phyloP scores from a whole-genome alignment of 306 rosid genomes.

The Adenanthera pavonina region DNA sequence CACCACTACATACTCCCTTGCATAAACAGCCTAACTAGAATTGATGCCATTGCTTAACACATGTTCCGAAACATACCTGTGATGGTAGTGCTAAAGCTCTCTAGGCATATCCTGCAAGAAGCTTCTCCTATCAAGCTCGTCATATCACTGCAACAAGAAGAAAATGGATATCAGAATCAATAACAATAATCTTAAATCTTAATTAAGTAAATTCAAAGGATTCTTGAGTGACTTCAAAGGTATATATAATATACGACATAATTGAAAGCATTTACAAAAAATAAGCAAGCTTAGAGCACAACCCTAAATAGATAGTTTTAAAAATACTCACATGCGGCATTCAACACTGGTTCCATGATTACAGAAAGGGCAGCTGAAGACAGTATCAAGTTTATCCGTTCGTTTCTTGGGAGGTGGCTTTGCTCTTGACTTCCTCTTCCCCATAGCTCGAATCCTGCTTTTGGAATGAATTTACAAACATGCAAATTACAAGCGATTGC shows the following conservation, averaged over 20 bases:
- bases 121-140: slow-evolving; percentile 90
- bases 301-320: not conserved
- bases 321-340: slow-evolving; percentile 68
- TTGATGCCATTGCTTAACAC: slow-evolving; percentile 8
- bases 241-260: not conserved
- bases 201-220: slow-evolving; percentile 6
- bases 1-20: not conserved
- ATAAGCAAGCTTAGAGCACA: not conserved
- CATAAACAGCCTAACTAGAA: slow-evolving; percentile 15
- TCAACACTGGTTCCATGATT: slow-evolving; percentile 80
- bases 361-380: slow-evolving; percentile 87
- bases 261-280: not conserved
- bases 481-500: slow-evolving; percentile 3
- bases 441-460: slow-evolving; percentile 53
- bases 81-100: slow-evolving; percentile 77
- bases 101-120: slow-evolving; percentile 82
- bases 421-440: slow-evolving; percentile 77
- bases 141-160: slow-evolving; percentile 73
- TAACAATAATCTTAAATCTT: not conserved
- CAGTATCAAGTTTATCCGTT: slow-evolving; percentile 82
- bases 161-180: not conserved
- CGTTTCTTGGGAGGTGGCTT: slow-evolving; percentile 86
- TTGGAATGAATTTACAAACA: not conserved
- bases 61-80: slow-evolving; percentile 53
- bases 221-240: not conserved